phyloP scores from a whole-genome alignment of 2,329 filamentous ascomycete species.

The Apiospora kogelbergensis region DNA sequence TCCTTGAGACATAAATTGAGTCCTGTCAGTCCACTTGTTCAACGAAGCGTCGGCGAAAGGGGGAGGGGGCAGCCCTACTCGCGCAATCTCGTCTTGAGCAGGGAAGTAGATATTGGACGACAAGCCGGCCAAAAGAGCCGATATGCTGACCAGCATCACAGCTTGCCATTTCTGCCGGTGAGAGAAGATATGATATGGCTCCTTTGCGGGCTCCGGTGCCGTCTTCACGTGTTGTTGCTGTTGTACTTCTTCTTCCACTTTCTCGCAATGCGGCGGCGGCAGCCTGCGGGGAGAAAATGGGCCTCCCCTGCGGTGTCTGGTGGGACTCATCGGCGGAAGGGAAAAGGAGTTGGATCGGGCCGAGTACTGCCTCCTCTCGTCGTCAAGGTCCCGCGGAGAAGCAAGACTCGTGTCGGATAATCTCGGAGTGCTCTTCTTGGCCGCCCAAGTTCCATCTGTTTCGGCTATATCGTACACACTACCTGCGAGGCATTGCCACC shows the following conservation, averaged over 20 bases:
- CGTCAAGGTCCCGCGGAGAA: no score
- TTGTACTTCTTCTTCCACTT: background rate
- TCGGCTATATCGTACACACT: background rate
- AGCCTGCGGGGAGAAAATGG: no score
- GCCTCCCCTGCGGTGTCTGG: no score
- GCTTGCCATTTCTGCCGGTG: slow-evolving; percentile 42
- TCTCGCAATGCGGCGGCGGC: background rate
- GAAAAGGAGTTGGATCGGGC: no score
- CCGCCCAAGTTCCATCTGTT: no score
- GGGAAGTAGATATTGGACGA: slow-evolving; percentile 51
- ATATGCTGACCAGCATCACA: slow-evolving; percentile 47
- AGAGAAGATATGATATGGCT: slow-evolving; percentile 36
- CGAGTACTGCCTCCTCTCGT: no score
- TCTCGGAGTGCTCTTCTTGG: no score
- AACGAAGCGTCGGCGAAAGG: no score
- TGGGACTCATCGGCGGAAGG: no score
- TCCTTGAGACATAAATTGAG: slow-evolving; percentile 19
- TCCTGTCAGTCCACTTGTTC: background rate
- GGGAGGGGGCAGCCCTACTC: slow-evolving; percentile 17
- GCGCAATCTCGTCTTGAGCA: slow-evolving; percentile 38
- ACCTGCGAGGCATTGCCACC: background rate
- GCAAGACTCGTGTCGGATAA: no score
- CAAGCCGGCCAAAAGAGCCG: slow-evolving; percentile 51
- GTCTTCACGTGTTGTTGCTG: no score
- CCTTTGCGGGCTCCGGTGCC: background rate